Base-by-base conservation (phyloP, 768 basidiomycete genomes). In the Mycena rebaudengoi region DNA sequence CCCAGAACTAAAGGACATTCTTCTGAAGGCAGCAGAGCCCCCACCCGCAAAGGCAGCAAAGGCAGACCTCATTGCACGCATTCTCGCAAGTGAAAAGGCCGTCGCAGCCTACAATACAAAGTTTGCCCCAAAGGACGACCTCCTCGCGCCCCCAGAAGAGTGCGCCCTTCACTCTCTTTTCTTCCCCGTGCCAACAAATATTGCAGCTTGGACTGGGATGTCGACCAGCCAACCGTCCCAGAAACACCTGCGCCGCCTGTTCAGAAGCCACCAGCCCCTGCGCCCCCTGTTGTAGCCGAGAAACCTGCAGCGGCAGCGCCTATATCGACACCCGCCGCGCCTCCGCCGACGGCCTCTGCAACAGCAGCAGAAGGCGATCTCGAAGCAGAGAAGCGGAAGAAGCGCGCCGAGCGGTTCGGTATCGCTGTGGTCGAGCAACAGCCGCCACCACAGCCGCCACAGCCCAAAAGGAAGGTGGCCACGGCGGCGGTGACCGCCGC, bases 401-500 rank as follows among this genome's bases (percentile, higher is more conserved):
- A 81, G 41, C 86, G 91, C 40, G 90, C 90, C 6, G 88, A 80
- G 18, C 86, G 91, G n/a, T 91, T 92, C 66, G 88, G 88, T 30
- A 86, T 89, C n/a, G 84, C 88, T 4, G 69, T 89, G 8, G 84
- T 89, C 10, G 80, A 84, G 26, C 63, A 73, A 45, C 73, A 75
- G 48, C 55, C 71, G 39, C 66, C 73, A 57, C 66, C n/a, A n/a
- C n/a, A n/a, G n/a, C n/a, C n/a, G n/a, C n/a, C n/a, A n/a, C 69
- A 6, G 50, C 61, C 35, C 73, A 74, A 62, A 73, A 64, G 64
- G 65, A 62, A 7, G 43, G 71, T 28, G 5, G 45, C 54, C 39
- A 48, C 59, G 14, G 50, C 50, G 20, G 40, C 71, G 26, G 10
- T 52, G 1, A 29, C 43, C 10, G 37, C 40, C 7, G 41, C 53